phyloP scores from a whole-genome alignment of 768 basidiomycete species.

The Rhodotorula kratochvilovae region DNA sequence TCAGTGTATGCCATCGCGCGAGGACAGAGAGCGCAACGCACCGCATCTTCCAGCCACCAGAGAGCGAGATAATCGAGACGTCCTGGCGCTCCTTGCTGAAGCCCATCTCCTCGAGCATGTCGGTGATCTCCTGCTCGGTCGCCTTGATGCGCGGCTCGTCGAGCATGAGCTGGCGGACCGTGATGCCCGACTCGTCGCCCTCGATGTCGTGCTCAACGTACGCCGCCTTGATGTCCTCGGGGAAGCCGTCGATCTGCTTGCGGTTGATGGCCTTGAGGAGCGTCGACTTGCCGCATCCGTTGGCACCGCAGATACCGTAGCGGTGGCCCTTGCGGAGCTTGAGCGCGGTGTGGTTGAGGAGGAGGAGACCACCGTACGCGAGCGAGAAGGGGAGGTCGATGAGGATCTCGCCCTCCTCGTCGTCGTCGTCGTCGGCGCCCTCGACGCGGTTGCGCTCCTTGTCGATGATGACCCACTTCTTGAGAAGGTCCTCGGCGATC shows the following conservation, averaged over 20 bases:
- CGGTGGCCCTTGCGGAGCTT: conserved; percentile 78
- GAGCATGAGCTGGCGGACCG: conserved; percentile 42
- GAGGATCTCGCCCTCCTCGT: conserved; percentile 75
- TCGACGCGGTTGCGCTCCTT: conserved; percentile 49
- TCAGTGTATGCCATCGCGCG: too few relatives aligned
- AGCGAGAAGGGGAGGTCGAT: conserved; percentile 92
- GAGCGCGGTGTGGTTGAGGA: conserved; percentile 88
- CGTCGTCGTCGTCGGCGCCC: conserved; percentile 52
- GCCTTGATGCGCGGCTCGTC: conserved; percentile 69
- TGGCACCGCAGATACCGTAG: conserved; percentile 93
- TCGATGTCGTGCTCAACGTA: conserved; percentile 94
- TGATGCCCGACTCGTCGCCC: conserved; percentile 43
- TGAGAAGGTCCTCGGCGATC: conserved; percentile 61
- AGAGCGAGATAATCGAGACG: conserved; percentile 80
- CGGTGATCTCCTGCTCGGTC: conserved; percentile 69
- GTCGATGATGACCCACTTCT: conserved; percentile 73
- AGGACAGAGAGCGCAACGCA: neutral
- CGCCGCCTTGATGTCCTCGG: conserved; percentile 74
- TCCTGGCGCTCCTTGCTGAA: conserved; percentile 81
- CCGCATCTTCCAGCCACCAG: conserved; percentile 99
- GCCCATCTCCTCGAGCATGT: conserved; percentile 78
- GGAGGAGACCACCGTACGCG: conserved; percentile 87
- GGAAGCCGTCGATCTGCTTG: conserved; percentile 90
- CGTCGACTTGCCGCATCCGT: conserved; percentile 93
- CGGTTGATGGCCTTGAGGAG: conserved; percentile 92